Base-by-base conservation (phyloP, 129 eudicot genomes). In the Escallonia rubra region DNA sequence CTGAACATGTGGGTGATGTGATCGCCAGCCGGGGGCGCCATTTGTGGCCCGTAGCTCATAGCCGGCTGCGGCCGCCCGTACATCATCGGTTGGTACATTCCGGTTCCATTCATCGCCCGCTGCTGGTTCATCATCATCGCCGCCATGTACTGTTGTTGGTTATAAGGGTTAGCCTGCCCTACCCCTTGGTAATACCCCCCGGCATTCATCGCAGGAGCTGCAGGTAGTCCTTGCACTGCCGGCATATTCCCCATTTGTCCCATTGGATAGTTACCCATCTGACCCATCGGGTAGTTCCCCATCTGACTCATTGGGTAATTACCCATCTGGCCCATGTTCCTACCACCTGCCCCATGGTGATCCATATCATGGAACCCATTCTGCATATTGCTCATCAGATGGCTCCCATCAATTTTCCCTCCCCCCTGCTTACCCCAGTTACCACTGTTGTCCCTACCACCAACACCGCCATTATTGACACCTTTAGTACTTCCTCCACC, bases 91-190 rank as follows among this genome's bases (percentile, higher is more conserved):
- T 65, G 93, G 70, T 82, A 80, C 87, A 81, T 81, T 42, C 61
- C 78, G 9, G 41, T 40, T 0, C 81, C 86, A 39, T 57, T 70
- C 34, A 23, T 23, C 6, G 78, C 78, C 59, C 89, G 80, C 62
- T 86, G 95, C 63, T 90, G 95, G 60, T 87, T 87, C 93, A 87
- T 87, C 97, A 85, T 85, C 97, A 91, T 91, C 1, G 95, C 93
- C 41, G 86, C 90, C 96, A 83, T 81, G 73, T 91, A 80, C 23
- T 67, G 90, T 23, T 87, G 97, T 7, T 74, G 72, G 64, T 41
- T 83, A 63, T 74, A 82, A 23, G 83, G 80, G 73, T 82, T 82
- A 61, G 74, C 86, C 11, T 82, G 86, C 41, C 86, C 86, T 87
- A 78, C 71, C 51, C 87, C 91, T 40, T 66, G 85, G 23, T 23